Evolutionary conservation across 2,329 filamentous ascomycete genomes (phyloP), one percentile per base, ranked within the genome.

Genomic region (Cordyceps sp.): DNA sequence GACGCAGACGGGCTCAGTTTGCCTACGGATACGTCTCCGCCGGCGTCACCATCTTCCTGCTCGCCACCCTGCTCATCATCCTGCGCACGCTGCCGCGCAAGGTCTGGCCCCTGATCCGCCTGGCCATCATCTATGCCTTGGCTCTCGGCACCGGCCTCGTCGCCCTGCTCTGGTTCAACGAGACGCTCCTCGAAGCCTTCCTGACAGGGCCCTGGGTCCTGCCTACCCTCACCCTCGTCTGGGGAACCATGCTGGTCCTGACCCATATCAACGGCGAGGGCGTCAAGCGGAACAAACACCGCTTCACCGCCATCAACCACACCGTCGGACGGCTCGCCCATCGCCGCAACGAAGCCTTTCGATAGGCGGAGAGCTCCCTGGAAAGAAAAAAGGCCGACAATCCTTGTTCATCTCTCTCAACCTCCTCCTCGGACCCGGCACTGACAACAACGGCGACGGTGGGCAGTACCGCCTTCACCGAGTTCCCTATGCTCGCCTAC

Each of bases 161-260:
- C 8, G 39, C 42, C 19, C 16, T 44, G 6, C 33, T 55, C 10
- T 47, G 38, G 26, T 46, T 40, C 23, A 38, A 39, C 21, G 13
- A 18, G 2, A 34, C 40, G 6, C 15, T 29, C 9, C 25, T 37
- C 10, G 10, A 14, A 1, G 28, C 33, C 3, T 56, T 44, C 31
- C 40, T 52, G 20, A 21, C 18, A 10, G 46, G 42, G 10, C 31
- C 44, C 8, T 54, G 49, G 53, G 44, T 53, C 16, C 30, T 55
- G 12, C 51, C 51, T 6, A 44, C 44, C 5, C 46, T 56, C 21
- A 48, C 45, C 10, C 34, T 55, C 18, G 41, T 61, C 22, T 55
- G 47, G 48, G 34, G 50, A 15, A 4, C 42, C 16, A 42, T 54
- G 21, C 42, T 55, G 13, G 12, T 47, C 20, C 32, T 55, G 19